phyloP scores from a whole-genome alignment of 2,329 filamentous ascomycete genomes.

The Colletotrichum sojae region DNA sequence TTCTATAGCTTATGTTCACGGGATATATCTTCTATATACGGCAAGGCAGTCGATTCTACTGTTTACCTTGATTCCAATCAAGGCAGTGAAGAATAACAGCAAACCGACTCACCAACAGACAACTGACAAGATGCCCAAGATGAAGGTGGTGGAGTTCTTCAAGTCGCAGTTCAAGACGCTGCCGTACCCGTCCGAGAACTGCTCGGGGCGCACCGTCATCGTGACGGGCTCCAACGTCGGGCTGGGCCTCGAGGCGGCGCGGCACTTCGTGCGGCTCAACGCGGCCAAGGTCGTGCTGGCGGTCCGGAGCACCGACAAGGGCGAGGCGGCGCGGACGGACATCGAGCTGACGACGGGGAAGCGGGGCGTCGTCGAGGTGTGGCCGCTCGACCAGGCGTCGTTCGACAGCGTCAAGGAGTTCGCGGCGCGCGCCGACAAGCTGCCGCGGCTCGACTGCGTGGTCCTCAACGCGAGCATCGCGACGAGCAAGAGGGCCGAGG shows the following conservation, averaged over 20 bases:
- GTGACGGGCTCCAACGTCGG: conserved; percentile 61
- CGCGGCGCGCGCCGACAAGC: conserved; percentile 45
- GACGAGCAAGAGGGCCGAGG: conserved; percentile 22
- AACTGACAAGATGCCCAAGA: conserved; percentile 3
- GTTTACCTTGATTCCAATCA: not conserved
- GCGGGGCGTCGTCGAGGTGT: conserved; percentile 55
- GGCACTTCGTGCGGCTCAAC: conserved; percentile 56
- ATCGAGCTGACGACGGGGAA: conserved; percentile 44
- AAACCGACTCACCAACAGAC: not conserved
- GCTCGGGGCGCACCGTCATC: conserved; percentile 53
- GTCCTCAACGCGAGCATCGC: conserved; percentile 54
- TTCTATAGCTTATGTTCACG: not conserved
- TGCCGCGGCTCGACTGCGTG: conserved; percentile 54
- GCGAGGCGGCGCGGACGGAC: conserved; percentile 54
- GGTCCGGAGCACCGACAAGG: conserved; percentile 56
- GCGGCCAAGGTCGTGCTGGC: conserved; percentile 59
- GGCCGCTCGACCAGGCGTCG: conserved; percentile 57
- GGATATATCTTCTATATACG: not conserved
- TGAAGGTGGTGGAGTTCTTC: conserved; percentile 33
- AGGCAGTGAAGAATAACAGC: not conserved
- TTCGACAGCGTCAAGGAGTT: conserved; percentile 52
- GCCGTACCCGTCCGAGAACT: conserved; percentile 51
- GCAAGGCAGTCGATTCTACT: not conserved
- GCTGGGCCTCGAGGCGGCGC: conserved; percentile 58
- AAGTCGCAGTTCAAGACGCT: conserved; percentile 46